These are phyloP conservation scores for Chloranthus sessilifolius DNA, from an alignment of 164 flowering plant species.

Conservation along the genomic window DNA sequence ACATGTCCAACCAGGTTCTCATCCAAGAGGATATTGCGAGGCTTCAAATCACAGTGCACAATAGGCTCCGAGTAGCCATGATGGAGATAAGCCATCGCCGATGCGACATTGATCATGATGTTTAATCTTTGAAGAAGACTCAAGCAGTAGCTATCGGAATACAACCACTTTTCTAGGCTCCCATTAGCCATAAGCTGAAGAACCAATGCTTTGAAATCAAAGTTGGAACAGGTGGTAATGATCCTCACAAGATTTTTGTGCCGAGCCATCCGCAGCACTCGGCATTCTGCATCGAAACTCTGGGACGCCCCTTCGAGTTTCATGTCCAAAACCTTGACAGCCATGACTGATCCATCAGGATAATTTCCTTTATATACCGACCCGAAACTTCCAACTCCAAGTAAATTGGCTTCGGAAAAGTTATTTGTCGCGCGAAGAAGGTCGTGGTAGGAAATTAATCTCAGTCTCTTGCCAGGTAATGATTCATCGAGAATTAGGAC, in stretches of 20 bases:
- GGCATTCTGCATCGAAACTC: slow-evolving; percentile 11
- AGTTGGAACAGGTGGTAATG: slow-evolving; percentile 7
- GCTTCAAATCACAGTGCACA: slow-evolving; percentile 10
- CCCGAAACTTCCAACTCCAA: slow-evolving; percentile 15
- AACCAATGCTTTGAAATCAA: slow-evolving; percentile 18
- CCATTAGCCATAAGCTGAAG: slow-evolving; percentile 22
- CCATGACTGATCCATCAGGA: background rate
- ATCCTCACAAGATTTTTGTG: slow-evolving; percentile 14
- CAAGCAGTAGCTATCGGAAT: slow-evolving; percentile 15
- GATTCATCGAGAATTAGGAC: background rate
- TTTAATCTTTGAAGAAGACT: background rate
- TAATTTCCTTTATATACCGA: slow-evolving; percentile 8
- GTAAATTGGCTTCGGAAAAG: slow-evolving; percentile 4
- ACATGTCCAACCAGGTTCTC: slow-evolving; percentile 6
- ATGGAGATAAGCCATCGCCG: slow-evolving; percentile 10
- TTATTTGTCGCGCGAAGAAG: slow-evolving; percentile 6
- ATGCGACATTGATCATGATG: slow-evolving; percentile 1
- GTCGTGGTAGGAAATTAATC: slow-evolving; percentile 1
- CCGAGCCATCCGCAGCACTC: background rate
- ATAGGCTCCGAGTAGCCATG: slow-evolving; percentile 6
- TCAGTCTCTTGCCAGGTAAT: background rate
- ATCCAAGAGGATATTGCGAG: slow-evolving; percentile 9
- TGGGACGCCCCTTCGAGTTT: slow-evolving; percentile 1
- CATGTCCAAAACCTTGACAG: slow-evolving; percentile 7
- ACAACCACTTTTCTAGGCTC: slow-evolving; percentile 22